Conservation (phyloP, 805 yeast species). For the Trichomonascus vanleenenianus region DNA sequence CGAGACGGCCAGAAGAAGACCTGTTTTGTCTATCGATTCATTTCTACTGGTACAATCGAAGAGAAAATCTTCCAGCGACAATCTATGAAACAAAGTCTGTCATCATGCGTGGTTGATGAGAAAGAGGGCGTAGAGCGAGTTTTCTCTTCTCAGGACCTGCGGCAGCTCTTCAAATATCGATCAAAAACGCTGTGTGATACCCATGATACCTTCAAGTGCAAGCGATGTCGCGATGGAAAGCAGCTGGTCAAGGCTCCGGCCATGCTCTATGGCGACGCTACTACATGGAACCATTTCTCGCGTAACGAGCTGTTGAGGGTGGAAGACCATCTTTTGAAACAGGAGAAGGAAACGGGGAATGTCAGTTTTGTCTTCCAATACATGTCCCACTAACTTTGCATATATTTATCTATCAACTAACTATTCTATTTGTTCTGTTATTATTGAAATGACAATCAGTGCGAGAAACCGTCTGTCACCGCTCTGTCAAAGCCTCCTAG, state of each 20-base stretch:
- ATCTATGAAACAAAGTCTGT: conserved; percentile 83
- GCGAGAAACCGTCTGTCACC: too few species aligned
- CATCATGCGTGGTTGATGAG: conserved; percentile 96
- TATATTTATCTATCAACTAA: not conserved
- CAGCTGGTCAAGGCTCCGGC: conserved; percentile 67
- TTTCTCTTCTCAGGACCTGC: conserved; percentile 74
- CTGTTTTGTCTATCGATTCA: conserved; percentile 90
- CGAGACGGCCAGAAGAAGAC: conserved; percentile 98
- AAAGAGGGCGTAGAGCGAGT: conserved; percentile 90
- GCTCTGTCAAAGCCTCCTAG: too few species aligned
- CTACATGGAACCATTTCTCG: conserved; percentile 91
- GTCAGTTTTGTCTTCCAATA: conserved; percentile 89
- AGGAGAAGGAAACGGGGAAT: conserved; percentile 61
- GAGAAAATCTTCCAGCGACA: conserved; percentile 95
- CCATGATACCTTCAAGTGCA: conserved; percentile 85
- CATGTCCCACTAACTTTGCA: conserved; percentile 54
- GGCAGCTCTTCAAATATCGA: conserved; percentile 65
- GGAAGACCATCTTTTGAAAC: conserved; percentile 69
- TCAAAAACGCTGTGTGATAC: conserved; percentile 74
- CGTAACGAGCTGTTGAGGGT: conserved; percentile 53
- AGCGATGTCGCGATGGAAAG: conserved; percentile 56
- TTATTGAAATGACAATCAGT: too few species aligned
- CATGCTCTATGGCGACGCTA: conserved; percentile 95
- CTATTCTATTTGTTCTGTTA: too few species aligned
- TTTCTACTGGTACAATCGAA: conserved; percentile 90